Percentiles rank a stretch among this genome's conserved stretches.
These are phyloP conservation scores for Boletellus ananiceps DNA, from an alignment of 768 basidiomycete genomes.

Conservation along the genomic window DNA sequence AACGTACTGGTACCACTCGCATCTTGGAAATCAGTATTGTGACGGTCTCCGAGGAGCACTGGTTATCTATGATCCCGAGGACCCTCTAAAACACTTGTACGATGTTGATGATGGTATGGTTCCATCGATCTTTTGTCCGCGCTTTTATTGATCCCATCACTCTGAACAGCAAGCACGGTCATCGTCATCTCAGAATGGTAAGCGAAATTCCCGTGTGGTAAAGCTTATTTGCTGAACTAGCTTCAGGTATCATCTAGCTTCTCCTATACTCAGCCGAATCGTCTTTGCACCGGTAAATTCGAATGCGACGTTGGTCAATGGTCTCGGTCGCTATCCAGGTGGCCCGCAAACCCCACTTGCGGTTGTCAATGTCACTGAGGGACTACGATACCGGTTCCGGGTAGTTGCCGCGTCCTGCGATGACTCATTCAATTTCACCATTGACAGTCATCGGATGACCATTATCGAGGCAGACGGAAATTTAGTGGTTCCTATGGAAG, in stretches of 20 bases:
- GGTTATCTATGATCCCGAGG: constrained; percentile 43
- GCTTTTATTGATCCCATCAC: not conserved
- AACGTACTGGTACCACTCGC: constrained; percentile 50
- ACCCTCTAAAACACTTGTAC: constrained; percentile 38
- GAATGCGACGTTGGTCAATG: constrained; percentile 50
- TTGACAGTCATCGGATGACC: constrained; percentile 45
- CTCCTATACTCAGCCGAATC: constrained; percentile 12
- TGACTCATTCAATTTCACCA: constrained; percentile 38
- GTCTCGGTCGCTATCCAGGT: constrained; percentile 41
- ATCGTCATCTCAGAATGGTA: constrained; percentile 51
- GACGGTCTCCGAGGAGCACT: constrained; percentile 41
- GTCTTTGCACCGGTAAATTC: constrained; percentile 9
- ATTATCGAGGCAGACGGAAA: constrained; percentile 52
- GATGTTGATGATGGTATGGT: constrained; percentile 43
- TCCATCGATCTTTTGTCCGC: not conserved
- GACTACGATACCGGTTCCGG: constrained; percentile 51
- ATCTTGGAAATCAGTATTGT: constrained; percentile 35
- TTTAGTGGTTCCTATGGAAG: constrained; percentile 39
- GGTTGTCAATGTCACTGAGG: constrained; percentile 39
- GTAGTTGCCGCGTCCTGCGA: constrained; percentile 48
- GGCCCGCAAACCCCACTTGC: constrained; percentile 40
- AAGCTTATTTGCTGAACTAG: constrained; percentile 5
- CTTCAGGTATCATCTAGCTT: constrained; percentile 36
- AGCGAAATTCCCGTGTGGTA: not conserved
- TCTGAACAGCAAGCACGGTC: constrained; percentile 33